Base-by-base conservation (phyloP, 1,284 basidiomycete species). In the Exobasidium cylindrosporum region DNA sequence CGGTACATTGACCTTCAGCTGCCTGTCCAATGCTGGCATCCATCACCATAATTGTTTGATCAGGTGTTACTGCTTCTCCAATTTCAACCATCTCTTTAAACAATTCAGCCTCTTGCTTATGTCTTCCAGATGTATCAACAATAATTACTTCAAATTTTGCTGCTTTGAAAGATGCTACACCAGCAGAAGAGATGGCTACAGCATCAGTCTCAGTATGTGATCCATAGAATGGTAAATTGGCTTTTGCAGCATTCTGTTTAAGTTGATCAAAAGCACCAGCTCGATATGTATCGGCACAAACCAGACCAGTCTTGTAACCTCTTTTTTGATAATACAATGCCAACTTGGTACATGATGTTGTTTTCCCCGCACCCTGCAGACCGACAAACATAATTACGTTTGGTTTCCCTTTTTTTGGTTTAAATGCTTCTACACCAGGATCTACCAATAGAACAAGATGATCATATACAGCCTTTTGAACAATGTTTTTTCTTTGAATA, bases 1-100 rank as follows among this genome's bases (percentile, higher is more conserved):
- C 96, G 44, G 87, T 86, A 79, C 89, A 90, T 79, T 99, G 96
- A 2, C 90, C 89, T 80, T 99, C 96, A 24, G 95, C 95, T 4
- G 96, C 95, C 84, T 99, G 95, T 79, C 95, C 93, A 49, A 83
- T 83, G 62, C 81, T 82, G 24, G 81, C 82, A 53, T 83, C 82
- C 30, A 83, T 73, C 6, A 83, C 82, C 74, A 83, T 79, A 55
- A 83, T 81, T n/a, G 81, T 82, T 67, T 81, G 74, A 53, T 83
- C 82, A 1, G 96, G 96, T 73, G 89, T 89, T 60, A 98, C 92
- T 0, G 93, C 94, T 54, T 89, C 86, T 28, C 89, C 86, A 69
- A 99, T 99, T 81, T 96, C 90, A 31, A 93, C 88, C 96, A 99
- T 99, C 83, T 99, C 96, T 81, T 92, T 84, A 78, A 99, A 99